Percentiles rank a stretch among this genome's conserved stretches.
These are phyloP conservation scores for Ambrosiella cleistominuta DNA, from an alignment of 2,329 filamentous ascomycete species.

Conservation along the genomic window DNA sequence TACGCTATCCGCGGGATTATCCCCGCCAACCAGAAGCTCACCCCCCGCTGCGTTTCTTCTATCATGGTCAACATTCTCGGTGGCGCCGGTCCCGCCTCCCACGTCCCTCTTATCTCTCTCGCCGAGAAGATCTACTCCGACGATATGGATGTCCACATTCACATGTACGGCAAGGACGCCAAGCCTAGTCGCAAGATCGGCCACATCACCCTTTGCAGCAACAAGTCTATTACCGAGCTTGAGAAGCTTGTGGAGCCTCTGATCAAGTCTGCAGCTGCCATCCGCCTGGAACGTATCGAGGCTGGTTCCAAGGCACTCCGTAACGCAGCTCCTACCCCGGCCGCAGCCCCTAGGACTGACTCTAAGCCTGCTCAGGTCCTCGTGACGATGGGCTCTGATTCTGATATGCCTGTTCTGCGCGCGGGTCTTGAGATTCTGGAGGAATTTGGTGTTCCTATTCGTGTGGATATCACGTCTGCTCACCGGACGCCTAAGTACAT, in stretches of 20 bases:
- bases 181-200: constrained; percentile 88
- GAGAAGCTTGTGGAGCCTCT: constrained; percentile 45
- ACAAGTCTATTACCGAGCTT: constrained; percentile 47
- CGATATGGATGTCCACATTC: constrained; percentile 41
- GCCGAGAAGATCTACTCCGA: constrained; percentile 27
- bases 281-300: constrained; percentile 36
- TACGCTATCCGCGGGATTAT: constrained; percentile 58
- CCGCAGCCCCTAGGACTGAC: constrained; percentile 10
- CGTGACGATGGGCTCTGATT: constrained; percentile 73
- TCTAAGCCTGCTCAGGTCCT: constrained; percentile 32
- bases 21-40: constrained; percentile 34
- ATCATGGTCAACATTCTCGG: constrained; percentile 76
- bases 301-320: constrained; percentile 23
- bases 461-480: constrained; percentile 61
- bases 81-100: constrained; percentile 46
- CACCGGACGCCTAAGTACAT: constrained; percentile 58
- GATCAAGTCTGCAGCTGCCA: constrained; percentile 43
- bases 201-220: constrained; percentile 67
- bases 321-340: constrained; percentile 16
- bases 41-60: constrained; percentile 39
- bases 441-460: constrained; percentile 54
- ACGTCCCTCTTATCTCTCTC: constrained; percentile 32
- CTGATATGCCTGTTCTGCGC: constrained; percentile 51
- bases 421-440: constrained; percentile 48
- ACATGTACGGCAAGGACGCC: constrained; percentile 83